phyloP scores from a whole-genome alignment of 331 rosid genomes.

The Erythrophleum ivorense region DNA sequence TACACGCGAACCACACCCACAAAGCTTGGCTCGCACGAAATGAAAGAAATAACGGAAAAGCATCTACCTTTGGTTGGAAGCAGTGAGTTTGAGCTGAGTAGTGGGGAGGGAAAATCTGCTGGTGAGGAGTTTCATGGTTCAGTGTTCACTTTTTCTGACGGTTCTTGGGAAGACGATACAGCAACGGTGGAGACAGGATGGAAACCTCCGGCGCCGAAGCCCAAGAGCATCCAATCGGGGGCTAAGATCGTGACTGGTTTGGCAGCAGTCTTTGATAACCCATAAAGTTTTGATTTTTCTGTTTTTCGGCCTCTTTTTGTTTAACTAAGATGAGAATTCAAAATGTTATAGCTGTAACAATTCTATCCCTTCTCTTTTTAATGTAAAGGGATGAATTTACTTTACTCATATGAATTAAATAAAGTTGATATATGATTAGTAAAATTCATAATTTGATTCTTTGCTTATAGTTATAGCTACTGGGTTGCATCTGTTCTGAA shows the following conservation, averaged over 20 bases:
- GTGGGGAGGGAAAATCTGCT: neutral
- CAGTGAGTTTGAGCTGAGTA: slow-evolving; percentile 26
- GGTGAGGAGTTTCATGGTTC: slow-evolving; percentile 41
- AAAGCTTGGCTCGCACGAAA: slow-evolving; percentile 8
- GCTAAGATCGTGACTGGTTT: slow-evolving; percentile 67
- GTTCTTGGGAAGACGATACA: slow-evolving; percentile 38
- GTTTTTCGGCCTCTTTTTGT: neutral
- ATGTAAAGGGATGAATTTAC: slow-evolving; percentile 67
- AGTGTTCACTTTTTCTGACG: slow-evolving; percentile 31
- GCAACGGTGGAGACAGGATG: slow-evolving; percentile 40
- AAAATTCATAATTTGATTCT: slow-evolving; percentile 19
- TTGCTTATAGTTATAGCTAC: slow-evolving; percentile 1
- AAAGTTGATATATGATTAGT: neutral
- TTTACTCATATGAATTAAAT: slow-evolving; percentile 50
- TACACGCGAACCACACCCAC: slow-evolving; percentile 44
- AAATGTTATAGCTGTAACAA: slow-evolving; percentile 41
- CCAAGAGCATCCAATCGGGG: slow-evolving; percentile 53
- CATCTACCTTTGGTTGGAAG: slow-evolving; percentile 7
- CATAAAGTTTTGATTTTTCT: slow-evolving; percentile 50
- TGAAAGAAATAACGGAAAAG: slow-evolving; percentile 5
- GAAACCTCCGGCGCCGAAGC: slow-evolving; percentile 69
- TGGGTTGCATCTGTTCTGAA: slow-evolving; percentile 22
- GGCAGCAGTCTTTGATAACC: slow-evolving; percentile 72
- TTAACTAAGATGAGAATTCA: slow-evolving; percentile 33
- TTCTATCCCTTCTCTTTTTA: slow-evolving; percentile 65